phyloP scores from a whole-genome alignment of 331 rosid species.

The Ulmus americana region DNA sequence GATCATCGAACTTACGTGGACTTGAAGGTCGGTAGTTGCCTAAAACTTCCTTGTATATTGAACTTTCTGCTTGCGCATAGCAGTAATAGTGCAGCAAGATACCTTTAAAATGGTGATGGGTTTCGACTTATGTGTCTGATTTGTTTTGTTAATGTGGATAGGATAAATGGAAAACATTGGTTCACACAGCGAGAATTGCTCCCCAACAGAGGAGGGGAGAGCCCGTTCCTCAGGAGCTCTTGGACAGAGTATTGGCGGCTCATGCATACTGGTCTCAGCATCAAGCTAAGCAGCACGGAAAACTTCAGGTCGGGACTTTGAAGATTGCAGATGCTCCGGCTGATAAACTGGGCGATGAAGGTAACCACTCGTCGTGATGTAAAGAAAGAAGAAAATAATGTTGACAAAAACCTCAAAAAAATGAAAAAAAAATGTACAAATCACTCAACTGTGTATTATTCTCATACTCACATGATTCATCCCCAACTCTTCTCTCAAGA shows the following conservation, averaged over 20 bases:
- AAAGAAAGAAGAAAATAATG: constrained; percentile 26
- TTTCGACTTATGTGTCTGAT: constrained; percentile 2
- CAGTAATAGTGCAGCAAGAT: background rate
- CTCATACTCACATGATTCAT: constrained; percentile 50
- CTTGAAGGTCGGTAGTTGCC: constrained; percentile 56
- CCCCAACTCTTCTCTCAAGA: constrained; percentile 32
- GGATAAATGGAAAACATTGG: constrained; percentile 98
- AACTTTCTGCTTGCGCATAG: background rate
- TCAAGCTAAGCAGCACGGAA: constrained; percentile 63
- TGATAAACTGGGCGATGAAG: constrained; percentile 32
- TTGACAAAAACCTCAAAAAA: constrained; percentile 31
- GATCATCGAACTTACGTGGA: constrained; percentile 94
- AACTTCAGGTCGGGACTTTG: constrained; percentile 40
- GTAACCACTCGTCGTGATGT: constrained; percentile 38
- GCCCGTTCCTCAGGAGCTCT: constrained; percentile 80
- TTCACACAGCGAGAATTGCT: constrained; percentile 78
- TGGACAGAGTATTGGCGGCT: constrained; percentile 78
- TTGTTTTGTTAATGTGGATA: constrained; percentile 25
- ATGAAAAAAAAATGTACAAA: constrained; percentile 45
- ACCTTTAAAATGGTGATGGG: background rate
- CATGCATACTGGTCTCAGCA: constrained; percentile 80
- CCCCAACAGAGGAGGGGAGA: constrained; percentile 99
- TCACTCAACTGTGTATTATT: constrained; percentile 53
- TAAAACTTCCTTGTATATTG: background rate
- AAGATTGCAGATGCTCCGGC: constrained; percentile 45